Evolutionary conservation across 768 basidiomycete genomes (phyloP), one percentile per base, ranked within the genome.

Genomic region (Pisolithus sp.): DNA sequence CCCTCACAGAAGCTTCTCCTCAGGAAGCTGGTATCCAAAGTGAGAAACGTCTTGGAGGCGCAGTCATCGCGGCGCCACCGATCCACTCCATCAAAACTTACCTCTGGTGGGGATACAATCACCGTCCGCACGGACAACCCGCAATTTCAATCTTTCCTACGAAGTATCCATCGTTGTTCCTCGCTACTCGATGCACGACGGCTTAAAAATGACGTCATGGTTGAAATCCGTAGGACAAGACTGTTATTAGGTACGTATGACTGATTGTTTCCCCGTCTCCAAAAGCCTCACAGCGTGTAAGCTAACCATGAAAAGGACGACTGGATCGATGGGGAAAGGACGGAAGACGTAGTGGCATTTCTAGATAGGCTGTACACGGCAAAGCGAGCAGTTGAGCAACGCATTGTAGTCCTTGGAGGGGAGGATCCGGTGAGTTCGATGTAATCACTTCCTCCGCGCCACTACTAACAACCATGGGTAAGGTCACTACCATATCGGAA

Each of bases 91-190:
- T 71, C 76, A 4, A 55, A 73, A 5, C 58, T 73, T 20, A 63
- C 74, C 17, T 69, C 78, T 2, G 77, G 81, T 42, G 64, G 64
- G 45, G 89, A 89, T 58, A 73, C 75, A 8, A 93, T 94, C 59
- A 93, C 90, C 2, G 83, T 88, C 52, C 81, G 82, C 28, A 95
- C 93, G 1, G 82, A 87, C 59, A 60, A 79, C 7, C 83, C 85
- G 43, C 86, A 93, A 51, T 97, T 97, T 59, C 94, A 97, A 58
- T 86, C 85, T 0, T 98, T 97, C 67, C 71, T 98, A 47, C 80
- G 83, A 30, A 90, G 92, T 51, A 93, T 98, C 62, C 80, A 76
- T 54, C 80, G 83, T 30, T 85, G 84, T 59, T 86, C 86, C 10
- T 93, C 87, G 4, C 73, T 97, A 6, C 68, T 93, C 30, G 96